phyloP scores from a whole-genome alignment of 169 alveolate species.

The Cryptosporidium meleagridis region DNA sequence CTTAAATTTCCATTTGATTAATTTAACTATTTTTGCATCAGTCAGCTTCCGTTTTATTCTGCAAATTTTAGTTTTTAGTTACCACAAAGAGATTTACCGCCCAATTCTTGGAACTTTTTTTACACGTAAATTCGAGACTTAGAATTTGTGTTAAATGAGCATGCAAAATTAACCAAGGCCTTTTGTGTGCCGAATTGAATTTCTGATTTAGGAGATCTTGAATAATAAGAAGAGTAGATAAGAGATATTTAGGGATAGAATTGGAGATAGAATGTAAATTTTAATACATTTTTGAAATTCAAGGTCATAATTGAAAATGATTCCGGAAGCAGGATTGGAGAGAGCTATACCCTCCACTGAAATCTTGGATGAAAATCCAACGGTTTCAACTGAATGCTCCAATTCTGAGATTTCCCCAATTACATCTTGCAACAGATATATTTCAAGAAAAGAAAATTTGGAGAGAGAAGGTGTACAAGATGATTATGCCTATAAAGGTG shows the following conservation, averaged over 20 bases:
- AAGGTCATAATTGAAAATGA: neutral
- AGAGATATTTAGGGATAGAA: neutral
- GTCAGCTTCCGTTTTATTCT: neutral
- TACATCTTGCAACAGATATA: neutral
- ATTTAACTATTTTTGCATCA: neutral
- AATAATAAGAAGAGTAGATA: neutral
- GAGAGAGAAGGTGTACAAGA: neutral
- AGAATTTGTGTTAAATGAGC: slow-evolving; percentile 1
- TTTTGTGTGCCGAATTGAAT: neutral
- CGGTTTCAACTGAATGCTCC: slow-evolving; percentile 50
- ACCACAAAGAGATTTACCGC: neutral
- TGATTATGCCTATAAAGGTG: neutral
- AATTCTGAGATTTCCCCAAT: slow-evolving; percentile 19
- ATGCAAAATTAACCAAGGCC: neutral
- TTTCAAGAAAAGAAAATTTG: neutral
- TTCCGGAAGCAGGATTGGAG: neutral
- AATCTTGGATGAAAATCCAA: slow-evolving; percentile 45
- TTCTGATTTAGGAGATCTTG: neutral
- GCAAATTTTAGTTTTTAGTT: neutral
- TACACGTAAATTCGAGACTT: slow-evolving; percentile 2
- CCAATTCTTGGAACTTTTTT: neutral
- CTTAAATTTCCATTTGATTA: neutral
- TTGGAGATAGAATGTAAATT: neutral
- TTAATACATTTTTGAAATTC: neutral
- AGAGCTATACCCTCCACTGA: neutral